Conservation (phyloP, 306 rosid genomes). For the Dalbergia cochinchinensis region DNA sequence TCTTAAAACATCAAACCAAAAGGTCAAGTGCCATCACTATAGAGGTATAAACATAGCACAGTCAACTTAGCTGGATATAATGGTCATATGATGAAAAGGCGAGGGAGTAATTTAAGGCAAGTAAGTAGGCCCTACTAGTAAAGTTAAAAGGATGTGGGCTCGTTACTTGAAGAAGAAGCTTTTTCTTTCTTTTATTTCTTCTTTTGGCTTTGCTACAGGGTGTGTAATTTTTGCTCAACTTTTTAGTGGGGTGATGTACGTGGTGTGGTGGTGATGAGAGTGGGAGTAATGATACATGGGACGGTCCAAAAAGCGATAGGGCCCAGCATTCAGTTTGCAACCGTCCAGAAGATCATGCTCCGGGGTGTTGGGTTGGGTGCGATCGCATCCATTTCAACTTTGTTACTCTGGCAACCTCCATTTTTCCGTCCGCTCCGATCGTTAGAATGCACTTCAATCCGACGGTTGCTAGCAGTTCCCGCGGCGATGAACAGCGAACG, state of each 20-base stretch:
- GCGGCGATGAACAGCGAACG: neutral
- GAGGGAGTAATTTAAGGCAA: slow-evolving; percentile 47
- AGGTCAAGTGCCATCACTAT: neutral
- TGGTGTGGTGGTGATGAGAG: slow-evolving; percentile 18
- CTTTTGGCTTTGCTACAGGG: neutral
- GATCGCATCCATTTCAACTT: slow-evolving; percentile 35
- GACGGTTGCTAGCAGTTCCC: neutral
- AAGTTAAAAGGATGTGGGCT: slow-evolving; percentile 4
- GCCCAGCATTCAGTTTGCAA: slow-evolving; percentile 58
- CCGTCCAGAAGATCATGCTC: slow-evolving; percentile 54
- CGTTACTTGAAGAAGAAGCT: slow-evolving; percentile 42
- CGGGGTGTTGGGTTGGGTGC: slow-evolving; percentile 47
- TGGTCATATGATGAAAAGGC: slow-evolving; percentile 4
- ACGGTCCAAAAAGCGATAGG: slow-evolving; percentile 53
- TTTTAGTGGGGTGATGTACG: slow-evolving; percentile 24
- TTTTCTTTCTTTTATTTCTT: slow-evolving; percentile 6
- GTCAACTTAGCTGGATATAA: slow-evolving; percentile 18
- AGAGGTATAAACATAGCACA: neutral
- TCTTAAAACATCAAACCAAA: too few species aligned
- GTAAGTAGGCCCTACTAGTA: slow-evolving; percentile 27
- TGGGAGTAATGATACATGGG: slow-evolving; percentile 63
- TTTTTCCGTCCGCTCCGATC: neutral
- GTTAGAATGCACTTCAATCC: slow-evolving; percentile 37
- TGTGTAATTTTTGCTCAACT: slow-evolving; percentile 43
- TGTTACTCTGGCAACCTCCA: slow-evolving; percentile 4